Evolutionary conservation across 192 early-diverging fungal species (phyloP).

Genomic region (Paraglomus occultum): DNA sequence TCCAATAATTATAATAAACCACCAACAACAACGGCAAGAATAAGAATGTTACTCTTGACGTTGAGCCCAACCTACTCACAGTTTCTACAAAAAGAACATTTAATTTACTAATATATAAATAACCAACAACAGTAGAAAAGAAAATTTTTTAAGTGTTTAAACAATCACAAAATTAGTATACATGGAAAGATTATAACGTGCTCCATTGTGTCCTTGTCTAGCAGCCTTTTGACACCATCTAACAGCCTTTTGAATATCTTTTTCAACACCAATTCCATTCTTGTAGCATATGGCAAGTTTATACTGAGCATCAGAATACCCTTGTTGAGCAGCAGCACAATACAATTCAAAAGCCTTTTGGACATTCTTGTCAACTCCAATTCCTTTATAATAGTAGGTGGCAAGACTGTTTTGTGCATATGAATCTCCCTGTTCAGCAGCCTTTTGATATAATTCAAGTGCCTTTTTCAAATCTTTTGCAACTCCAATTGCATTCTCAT

Average conservation of each 20-base stretch:
- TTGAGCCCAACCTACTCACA: no score
- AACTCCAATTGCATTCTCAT: slow-evolving; percentile 52
- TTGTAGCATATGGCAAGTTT: slow-evolving; percentile 55
- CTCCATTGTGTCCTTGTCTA: slow-evolving; percentile 58
- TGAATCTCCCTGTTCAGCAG: slow-evolving; percentile 66
- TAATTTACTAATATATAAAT: no score
- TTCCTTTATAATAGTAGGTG: slow-evolving; percentile 72
- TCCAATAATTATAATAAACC: no score
- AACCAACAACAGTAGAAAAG: no score
- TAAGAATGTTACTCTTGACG: no score
- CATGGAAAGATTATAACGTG: slow-evolving; percentile 49
- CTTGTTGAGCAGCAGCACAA: slow-evolving; percentile 51
- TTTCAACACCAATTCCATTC: slow-evolving; percentile 47
- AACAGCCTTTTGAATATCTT: slow-evolving; percentile 46
- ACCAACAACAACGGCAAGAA: no score
- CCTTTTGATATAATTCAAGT: slow-evolving; percentile 55
- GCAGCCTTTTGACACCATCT: slow-evolving; percentile 64
- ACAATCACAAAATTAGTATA: no score
- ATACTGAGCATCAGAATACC: slow-evolving; percentile 57
- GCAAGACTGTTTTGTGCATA: slow-evolving; percentile 51
- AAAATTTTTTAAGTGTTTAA: no score
- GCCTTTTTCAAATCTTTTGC: slow-evolving; percentile 44
- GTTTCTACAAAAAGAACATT: no score
- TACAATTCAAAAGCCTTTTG: slow-evolving; percentile 56
- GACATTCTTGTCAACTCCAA: slow-evolving; percentile 59